Evolutionary conservation across 2,329 filamentous ascomycete species (phyloP), one percentile per base, ranked within the genome.

Genomic region (Clonostachys rosea): DNA sequence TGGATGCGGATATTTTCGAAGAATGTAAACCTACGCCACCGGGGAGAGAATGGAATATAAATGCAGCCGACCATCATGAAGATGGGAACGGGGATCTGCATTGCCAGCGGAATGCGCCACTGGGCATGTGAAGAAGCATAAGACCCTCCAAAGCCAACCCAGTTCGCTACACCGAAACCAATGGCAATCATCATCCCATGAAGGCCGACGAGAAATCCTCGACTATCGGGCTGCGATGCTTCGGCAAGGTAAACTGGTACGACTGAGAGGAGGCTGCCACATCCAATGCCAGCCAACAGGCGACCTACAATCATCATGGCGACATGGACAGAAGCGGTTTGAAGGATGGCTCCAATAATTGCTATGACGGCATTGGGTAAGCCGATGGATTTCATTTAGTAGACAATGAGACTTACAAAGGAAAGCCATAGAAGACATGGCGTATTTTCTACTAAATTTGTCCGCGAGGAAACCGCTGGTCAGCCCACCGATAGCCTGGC

Each of bases 241-340:
- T 73, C 70, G 33, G 66, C 63, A 55, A 68, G 74, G 49, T 64
- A 63, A 16, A 64, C 61, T n/a, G 62, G 69, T 46, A 66, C 56
- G n/a, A 59, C 50, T 46, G 59, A 59, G 11, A 59, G 55, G 3
- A 56, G 47, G 54, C 53, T 60, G 53, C 68, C 70, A 9, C 70
- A 56, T 3, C 66, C 63, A 10, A 72, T 50, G 2, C 70, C 70
- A 14, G 67, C 68, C 44, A 71, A 56, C 11, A 66, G 62, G 36
- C 69, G 61, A 4, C 67, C 67, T 57, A 51, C 54, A 44, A 70
- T 69, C 7, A 72, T 57, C 62, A 70, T 71, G 2, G 64, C 57
- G 12, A 69, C 55, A 43, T 63, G 58, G 35, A 63, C 55, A 1
- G 69, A 68, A 13, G 60, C 61, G 10, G 67, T 64, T 46, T 73